Conservation (phyloP, 306 rosid genomes). For the Rosa multiflora region DNA sequence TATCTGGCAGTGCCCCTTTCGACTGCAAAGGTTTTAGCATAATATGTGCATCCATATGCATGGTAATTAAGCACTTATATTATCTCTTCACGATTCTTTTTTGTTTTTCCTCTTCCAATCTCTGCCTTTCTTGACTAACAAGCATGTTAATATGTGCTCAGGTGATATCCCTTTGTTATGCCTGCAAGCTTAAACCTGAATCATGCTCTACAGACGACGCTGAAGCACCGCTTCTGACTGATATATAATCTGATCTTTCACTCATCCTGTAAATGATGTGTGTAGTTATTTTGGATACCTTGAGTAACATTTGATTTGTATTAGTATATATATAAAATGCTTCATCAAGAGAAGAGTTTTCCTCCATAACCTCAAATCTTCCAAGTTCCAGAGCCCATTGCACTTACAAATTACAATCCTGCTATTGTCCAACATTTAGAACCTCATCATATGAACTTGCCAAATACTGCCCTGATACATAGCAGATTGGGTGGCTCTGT, state of each 20-base stretch:
- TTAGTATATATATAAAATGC: background rate
- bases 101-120: slow-evolving; percentile 1
- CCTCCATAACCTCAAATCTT: background rate
- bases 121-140: background rate
- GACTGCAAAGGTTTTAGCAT: slow-evolving; percentile 87
- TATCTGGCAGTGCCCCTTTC: slow-evolving; percentile 76
- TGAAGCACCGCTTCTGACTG: slow-evolving; percentile 45
- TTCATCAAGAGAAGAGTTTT: background rate
- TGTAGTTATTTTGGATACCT: slow-evolving; percentile 14
- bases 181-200: slow-evolving; percentile 45
- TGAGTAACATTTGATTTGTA: slow-evolving; percentile 1
- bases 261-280: background rate
- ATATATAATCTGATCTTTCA: background rate
- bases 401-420: no score
- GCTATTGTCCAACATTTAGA: no score
- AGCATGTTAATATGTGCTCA: slow-evolving; percentile 13
- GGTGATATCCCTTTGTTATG: slow-evolving; percentile 57
- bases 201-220: slow-evolving; percentile 23
- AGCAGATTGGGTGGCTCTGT: no score
- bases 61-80: slow-evolving; percentile 40
- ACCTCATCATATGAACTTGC: no score
- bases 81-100: background rate
- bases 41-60: slow-evolving; percentile 63
- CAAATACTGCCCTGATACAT: no score
- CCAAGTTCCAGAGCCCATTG: background rate